phyloP scores from a whole-genome alignment of 208 protist species.

The Crithidia thermophila region DNA sequence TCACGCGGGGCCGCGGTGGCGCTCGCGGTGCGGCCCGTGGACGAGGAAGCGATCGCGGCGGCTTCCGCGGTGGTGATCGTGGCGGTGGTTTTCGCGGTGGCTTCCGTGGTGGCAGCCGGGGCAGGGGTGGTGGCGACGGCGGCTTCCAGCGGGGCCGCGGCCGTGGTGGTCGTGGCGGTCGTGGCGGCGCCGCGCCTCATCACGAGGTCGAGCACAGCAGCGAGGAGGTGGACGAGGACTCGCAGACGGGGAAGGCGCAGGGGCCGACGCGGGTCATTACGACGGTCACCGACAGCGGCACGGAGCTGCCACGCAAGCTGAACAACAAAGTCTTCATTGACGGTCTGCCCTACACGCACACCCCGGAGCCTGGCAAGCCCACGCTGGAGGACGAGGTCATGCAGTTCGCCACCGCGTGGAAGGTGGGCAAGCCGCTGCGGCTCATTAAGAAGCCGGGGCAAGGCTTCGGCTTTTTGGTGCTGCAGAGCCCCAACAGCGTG shows the following conservation, averaged over 20 bases:
- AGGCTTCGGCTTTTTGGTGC: slow-evolving; percentile 90
- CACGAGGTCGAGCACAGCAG: not conserved
- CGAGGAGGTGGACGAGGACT: not conserved
- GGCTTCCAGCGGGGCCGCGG: slow-evolving; percentile 12
- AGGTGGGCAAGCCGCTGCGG: slow-evolving; percentile 82
- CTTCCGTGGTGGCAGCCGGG: not conserved
- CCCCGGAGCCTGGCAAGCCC: slow-evolving; percentile 47
- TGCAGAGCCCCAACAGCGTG: slow-evolving; percentile 88
- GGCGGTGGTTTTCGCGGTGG: slow-evolving; percentile 1
- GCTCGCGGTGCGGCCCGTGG: not conserved
- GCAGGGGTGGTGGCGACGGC: slow-evolving; percentile 13
- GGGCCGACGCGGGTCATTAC: slow-evolving; percentile 55
- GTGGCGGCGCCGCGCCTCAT: not conserved
- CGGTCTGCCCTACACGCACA: slow-evolving; percentile 84
- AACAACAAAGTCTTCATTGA: slow-evolving; percentile 93
- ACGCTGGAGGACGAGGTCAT: slow-evolving; percentile 84
- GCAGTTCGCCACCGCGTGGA: slow-evolving; percentile 84
- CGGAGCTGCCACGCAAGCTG: slow-evolving; percentile 80
- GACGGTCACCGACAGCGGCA: slow-evolving; percentile 65
- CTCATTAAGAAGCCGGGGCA: slow-evolving; percentile 91
- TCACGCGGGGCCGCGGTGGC: no score
- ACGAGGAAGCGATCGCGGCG: not conserved
- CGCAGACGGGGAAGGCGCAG: not conserved
- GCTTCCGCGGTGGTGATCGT: slow-evolving; percentile 1
- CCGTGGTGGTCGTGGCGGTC: slow-evolving; percentile 16